phyloP scores from a whole-genome alignment of 805 yeast species.

The Candida loeiensis region DNA sequence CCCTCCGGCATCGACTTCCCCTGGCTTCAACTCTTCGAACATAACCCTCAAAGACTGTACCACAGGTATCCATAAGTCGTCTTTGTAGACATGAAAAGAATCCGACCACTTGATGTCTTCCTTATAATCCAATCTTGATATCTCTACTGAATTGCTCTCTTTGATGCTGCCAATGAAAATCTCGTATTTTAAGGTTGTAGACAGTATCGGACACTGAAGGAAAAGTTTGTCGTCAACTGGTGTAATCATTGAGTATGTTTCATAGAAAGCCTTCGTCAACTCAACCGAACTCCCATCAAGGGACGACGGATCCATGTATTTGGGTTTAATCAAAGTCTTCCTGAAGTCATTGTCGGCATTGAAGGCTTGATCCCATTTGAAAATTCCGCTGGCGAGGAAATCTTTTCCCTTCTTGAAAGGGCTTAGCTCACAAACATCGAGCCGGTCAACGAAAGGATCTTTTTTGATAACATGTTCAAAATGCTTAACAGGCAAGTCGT shows the following conservation, averaged over 20 bases:
- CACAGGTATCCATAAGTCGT: constrained; percentile 39
- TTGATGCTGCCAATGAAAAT: constrained; percentile 28
- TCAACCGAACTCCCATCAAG: constrained; percentile 30
- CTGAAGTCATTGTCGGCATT: constrained; percentile 40
- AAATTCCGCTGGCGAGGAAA: constrained; percentile 35
- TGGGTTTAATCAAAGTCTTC: constrained; percentile 42
- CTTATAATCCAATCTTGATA: constrained; percentile 16
- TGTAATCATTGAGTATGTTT: constrained; percentile 24
- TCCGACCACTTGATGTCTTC: constrained; percentile 11
- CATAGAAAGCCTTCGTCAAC: constrained; percentile 23
- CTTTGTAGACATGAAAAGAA: constrained; percentile 9
- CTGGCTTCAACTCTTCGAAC: constrained; percentile 44
- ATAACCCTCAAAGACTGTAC: constrained; percentile 42
- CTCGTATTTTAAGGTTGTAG: constrained; percentile 27
- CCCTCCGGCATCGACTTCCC: constrained; percentile 40
- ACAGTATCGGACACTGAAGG: constrained; percentile 27
- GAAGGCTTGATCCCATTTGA: constrained; percentile 41
- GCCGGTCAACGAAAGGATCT: constrained; percentile 18
- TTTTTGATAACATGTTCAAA: constrained; percentile 9
- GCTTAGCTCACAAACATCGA: constrained; percentile 29
- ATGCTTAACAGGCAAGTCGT: constrained; percentile 13
- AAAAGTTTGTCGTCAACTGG: constrained; percentile 15
- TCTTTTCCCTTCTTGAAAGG: constrained; percentile 18
- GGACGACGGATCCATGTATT: constrained; percentile 19
- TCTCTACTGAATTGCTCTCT: constrained; percentile 21